These are phyloP conservation scores for Senecio squalidus DNA, from an alignment of 140 eudicot genomes.

Conservation along the genomic window DNA sequence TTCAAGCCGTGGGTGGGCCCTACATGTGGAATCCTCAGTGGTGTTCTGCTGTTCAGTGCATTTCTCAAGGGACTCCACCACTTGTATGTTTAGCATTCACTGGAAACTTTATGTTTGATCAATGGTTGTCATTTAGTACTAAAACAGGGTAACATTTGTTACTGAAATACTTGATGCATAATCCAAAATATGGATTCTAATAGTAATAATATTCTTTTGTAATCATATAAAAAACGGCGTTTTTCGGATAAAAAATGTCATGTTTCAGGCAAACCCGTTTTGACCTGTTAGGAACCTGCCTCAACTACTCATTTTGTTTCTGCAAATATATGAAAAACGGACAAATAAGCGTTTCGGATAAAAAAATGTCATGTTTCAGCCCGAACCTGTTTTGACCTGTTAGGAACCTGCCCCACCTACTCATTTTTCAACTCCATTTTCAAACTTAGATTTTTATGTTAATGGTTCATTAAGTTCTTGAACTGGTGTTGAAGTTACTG, in stretches of 20 bases:
- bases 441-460: too few species aligned
- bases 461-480: background rate
- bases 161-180: background rate
- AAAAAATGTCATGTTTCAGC: too few species aligned
- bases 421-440: background rate
- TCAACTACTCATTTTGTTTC: too few species aligned
- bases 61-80: constrained; percentile 99
- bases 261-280: too few species aligned
- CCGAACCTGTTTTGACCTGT: background rate
- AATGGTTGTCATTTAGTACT: constrained; percentile 4
- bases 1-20: constrained; percentile 97
- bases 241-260: too few species aligned
- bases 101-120: background rate
- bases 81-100: constrained; percentile 59
- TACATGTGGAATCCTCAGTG: constrained; percentile 94
- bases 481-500: background rate
- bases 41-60: constrained; percentile 92
- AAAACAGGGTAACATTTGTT: constrained; percentile 11
- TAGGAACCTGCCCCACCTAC: background rate
- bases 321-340: background rate
- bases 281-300: too few species aligned
- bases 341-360: background rate
- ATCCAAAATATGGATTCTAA: background rate
- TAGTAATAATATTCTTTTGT: too few species aligned
- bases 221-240: too few species aligned